Evolutionary conservation across 257 asterid genomes (phyloP), one percentile per base, ranked within the genome.

Genomic region (Perilla frutescens): DNA sequence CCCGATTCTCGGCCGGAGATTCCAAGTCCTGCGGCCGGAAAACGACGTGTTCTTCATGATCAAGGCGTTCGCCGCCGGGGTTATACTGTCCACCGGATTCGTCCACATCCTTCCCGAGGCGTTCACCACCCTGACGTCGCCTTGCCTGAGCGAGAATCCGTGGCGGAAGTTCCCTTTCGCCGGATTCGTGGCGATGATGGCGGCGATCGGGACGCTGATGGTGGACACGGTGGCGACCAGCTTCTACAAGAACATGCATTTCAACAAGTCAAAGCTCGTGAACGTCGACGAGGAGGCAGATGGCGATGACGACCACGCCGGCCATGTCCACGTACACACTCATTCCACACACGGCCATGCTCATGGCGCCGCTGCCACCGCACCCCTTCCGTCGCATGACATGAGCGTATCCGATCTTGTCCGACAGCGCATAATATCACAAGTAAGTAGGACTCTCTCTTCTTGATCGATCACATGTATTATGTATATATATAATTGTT

Each of bases 1-100:
- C 57, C 92, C 92, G 4, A 56, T 87, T 7, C 81, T 87, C 7
- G 92, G 88, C 39, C 68, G 76, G 51, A 77, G 55, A 12, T 57
- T 83, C 53, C 50, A 76, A 3, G 70, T 60, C 41, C 74, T 87
- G 26, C 68, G 83, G 6, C 87, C 88, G 0, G 92, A 87, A 20
- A 87, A 83, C 77, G 83, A 87, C 79, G 66, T 82, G 4, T 88
- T 88, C 84, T 88, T 88, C 93, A 80, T 88, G 89, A 76, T 88
- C 74, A 85, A 85, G 68, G 87, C 93, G 56, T 88, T 87, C 48
- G 93, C 90, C 1, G 93, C 90, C 5, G 90, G 93, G 4, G 93
- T 87, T 5, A 87, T 88, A 26, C 68, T 88, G 32, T 84, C 89
- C 37, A 85, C 93, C 8, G 93, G 93, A 0, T 87, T 83, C 73